Evolutionary conservation across 2,329 filamentous ascomycete species (phyloP).

Genomic region (Trichoderma polysporum): DNA sequence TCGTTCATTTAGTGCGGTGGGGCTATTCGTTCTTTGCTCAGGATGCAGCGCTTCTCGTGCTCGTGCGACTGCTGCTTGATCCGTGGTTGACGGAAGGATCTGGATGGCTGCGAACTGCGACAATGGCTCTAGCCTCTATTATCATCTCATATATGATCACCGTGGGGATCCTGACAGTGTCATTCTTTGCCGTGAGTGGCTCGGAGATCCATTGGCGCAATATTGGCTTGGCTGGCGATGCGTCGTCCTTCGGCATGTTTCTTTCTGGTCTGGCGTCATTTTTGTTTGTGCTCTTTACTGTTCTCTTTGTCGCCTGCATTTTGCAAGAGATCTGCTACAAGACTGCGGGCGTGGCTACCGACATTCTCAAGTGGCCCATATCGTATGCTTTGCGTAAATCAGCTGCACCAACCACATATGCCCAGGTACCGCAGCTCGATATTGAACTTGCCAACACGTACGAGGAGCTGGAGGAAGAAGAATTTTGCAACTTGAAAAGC

Average conservation of each 20-base stretch:
- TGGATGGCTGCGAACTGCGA: not conserved
- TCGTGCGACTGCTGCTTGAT: conserved; percentile 26
- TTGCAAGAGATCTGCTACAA: conserved; percentile 28
- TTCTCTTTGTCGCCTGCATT: conserved; percentile 24
- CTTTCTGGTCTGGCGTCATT: conserved; percentile 29
- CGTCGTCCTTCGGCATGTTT: conserved; percentile 29
- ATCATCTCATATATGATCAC: conserved; percentile 27
- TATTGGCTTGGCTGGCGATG: conserved; percentile 28
- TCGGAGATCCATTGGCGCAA: conserved; percentile 34
- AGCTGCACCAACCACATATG: not conserved
- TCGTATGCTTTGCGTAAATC: conserved; percentile 17
- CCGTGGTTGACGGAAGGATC: not conserved
- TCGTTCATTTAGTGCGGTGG: conserved; percentile 25
- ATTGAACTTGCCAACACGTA: conserved; percentile 1
- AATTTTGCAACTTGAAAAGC: conserved; percentile 6
- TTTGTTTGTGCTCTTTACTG: conserved; percentile 15
- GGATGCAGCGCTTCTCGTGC: conserved; percentile 26
- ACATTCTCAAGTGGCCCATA: conserved; percentile 26
- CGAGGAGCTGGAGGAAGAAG: conserved; percentile 2
- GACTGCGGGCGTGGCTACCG: conserved; percentile 24
- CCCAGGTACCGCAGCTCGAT: conserved; percentile 18
- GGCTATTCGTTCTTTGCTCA: conserved; percentile 30
- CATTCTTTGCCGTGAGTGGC: conserved; percentile 34
- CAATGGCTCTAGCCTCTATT: conserved; percentile 7
- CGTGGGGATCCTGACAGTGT: conserved; percentile 26